Conservation (phyloP, 1,284 basidiomycete species). For the Phlebopus sp. region DNA sequence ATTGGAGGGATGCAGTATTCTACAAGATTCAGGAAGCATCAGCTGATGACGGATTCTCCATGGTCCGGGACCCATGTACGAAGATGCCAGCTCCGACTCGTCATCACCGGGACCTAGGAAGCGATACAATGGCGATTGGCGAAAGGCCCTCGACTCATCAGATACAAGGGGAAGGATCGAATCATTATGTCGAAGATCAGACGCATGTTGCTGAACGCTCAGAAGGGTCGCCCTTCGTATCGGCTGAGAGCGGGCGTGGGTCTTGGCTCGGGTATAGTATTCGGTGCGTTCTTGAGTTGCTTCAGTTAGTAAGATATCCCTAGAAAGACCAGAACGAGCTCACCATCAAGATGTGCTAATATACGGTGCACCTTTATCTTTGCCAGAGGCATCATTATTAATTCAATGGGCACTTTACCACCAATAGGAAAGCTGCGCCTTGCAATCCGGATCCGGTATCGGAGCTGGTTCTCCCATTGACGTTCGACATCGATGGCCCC, state of each 20-base stretch:
- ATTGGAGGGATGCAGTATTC: slow-evolving; percentile 73
- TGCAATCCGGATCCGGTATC: slow-evolving; percentile 79
- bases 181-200: slow-evolving; percentile 33
- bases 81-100: slow-evolving; percentile 53
- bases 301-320: slow-evolving; percentile 2
- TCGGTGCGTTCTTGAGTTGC: slow-evolving; percentile 66
- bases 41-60: slow-evolving; percentile 64
- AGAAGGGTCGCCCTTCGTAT: slow-evolving; percentile 68
- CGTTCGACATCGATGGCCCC: slow-evolving; percentile 87
- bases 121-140: slow-evolving; percentile 51
- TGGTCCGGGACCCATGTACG: slow-evolving; percentile 70
- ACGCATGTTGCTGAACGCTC: slow-evolving; percentile 49
- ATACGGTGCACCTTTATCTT: slow-evolving; percentile 86
- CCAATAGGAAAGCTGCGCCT: slow-evolving; percentile 85
- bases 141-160: slow-evolving; percentile 52
- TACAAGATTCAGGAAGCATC: slow-evolving; percentile 55
- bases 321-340: slow-evolving; percentile 17
- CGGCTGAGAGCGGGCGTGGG: slow-evolving; percentile 77
- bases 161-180: slow-evolving; percentile 69
- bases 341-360: slow-evolving; percentile 81
- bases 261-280: slow-evolving; percentile 70
- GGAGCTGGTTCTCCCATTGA: slow-evolving; percentile 90
- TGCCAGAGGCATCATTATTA: slow-evolving; percentile 81
- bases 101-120: slow-evolving; percentile 45
- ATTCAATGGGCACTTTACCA: slow-evolving; percentile 75